Evolutionary conservation across 345 rosid species (phyloP).

Genomic region (Brassica rapa): DNA sequence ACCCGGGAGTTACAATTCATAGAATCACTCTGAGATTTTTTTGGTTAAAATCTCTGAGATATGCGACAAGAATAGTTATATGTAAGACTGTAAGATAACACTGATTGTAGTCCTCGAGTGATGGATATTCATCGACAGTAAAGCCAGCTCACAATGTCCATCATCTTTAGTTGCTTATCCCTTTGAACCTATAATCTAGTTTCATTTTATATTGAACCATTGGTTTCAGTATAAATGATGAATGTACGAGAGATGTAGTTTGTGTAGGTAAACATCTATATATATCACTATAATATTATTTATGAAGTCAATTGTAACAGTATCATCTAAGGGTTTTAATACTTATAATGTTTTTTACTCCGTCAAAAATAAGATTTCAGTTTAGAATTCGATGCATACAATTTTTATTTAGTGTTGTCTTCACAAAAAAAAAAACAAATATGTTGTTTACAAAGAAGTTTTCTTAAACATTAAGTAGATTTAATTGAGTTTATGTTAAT

Average conservation of each 20-base stretch:
- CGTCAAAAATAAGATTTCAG: neutral
- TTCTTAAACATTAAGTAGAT: neutral
- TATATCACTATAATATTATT: no score
- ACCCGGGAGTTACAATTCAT: neutral
- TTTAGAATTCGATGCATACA: neutral
- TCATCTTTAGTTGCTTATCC: neutral
- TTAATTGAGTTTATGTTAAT: neutral
- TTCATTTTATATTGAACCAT: neutral
- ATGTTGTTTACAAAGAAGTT: neutral
- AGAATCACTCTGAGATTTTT: neutral
- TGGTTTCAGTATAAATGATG: neutral
- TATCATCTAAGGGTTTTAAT: neutral
- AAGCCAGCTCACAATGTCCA: neutral
- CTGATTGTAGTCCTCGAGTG: neutral
- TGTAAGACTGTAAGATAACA: neutral
- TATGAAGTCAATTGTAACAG: no score
- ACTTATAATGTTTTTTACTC: neutral
- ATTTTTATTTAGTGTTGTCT: neutral
- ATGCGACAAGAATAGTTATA: neutral
- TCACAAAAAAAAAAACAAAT: neutral
- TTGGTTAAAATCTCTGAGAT: neutral
- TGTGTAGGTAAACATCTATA: neutral
- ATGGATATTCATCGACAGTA: neutral
- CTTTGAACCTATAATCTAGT: neutral
- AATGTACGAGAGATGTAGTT: neutral